Conservation (phyloP, 1,284 basidiomycete species). For the Exobasidium cylindrosporum region DNA sequence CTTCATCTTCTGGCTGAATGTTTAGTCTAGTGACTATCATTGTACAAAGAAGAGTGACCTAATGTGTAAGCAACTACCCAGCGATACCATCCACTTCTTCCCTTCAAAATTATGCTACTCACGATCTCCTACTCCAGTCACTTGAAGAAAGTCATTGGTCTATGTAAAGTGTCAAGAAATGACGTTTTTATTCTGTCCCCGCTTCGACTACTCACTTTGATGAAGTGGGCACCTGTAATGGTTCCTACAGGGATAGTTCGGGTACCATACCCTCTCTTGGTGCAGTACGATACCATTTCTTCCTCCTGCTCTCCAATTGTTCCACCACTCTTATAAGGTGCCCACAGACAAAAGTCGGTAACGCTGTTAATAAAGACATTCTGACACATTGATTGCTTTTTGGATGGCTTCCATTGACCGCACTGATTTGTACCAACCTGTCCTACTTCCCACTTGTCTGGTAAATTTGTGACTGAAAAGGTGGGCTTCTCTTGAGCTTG, state of each 20-base stretch:
- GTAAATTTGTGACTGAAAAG: slow-evolving; percentile 34
- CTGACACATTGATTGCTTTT: slow-evolving; percentile 35
- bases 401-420: slow-evolving; percentile 36
- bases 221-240: slow-evolving; percentile 70
- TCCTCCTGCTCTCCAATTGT: slow-evolving; percentile 57
- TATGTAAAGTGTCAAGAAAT: no score
- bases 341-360: slow-evolving; percentile 49
- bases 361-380: slow-evolving; percentile 50
- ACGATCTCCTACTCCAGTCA: slow-evolving; percentile 65
- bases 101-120: slow-evolving; percentile 62
- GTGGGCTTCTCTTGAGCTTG: slow-evolving; percentile 23
- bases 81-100: no score
- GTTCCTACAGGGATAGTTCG: slow-evolving; percentile 73
- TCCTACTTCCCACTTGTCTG: slow-evolving; percentile 45
- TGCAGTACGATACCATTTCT: slow-evolving; percentile 69
- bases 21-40: slow-evolving; percentile 55
- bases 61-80: no score
- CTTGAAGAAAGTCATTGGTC: slow-evolving; percentile 68
- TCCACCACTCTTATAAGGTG: slow-evolving; percentile 26
- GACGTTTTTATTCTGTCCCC: no score
- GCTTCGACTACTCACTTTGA: slow-evolving; percentile 52
- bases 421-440: slow-evolving; percentile 48
- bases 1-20: slow-evolving; percentile 43
- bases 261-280: slow-evolving; percentile 59
- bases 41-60: no score